Conservation (phyloP, 2,329 filamentous ascomycete species). For the Alternaria dauci region DNA sequence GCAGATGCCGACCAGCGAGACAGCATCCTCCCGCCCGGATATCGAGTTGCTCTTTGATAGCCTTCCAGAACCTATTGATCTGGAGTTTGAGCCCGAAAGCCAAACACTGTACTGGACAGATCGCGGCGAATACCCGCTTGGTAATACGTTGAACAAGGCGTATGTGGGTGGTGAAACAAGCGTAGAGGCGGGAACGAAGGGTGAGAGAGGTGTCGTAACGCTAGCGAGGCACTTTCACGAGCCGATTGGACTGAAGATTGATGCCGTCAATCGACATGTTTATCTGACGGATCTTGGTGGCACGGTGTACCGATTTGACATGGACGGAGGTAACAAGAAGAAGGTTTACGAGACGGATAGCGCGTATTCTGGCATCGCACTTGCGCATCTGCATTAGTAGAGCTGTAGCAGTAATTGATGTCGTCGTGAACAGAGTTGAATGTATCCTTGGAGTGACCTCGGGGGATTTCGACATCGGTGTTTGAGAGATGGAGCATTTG, state of each 20-base stretch:
- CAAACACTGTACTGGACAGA: slow-evolving; percentile 68
- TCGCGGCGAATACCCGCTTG: slow-evolving; percentile 64
- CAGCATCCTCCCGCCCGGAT: slow-evolving; percentile 26
- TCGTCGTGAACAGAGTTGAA: not conserved
- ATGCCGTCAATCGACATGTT: slow-evolving; percentile 9
- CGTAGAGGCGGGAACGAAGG: not conserved
- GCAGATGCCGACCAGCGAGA: slow-evolving; percentile 50
- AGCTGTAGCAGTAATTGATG: not conserved
- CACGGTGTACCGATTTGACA: slow-evolving; percentile 20
- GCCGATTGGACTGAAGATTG: slow-evolving; percentile 32
- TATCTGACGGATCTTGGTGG: slow-evolving; percentile 35
- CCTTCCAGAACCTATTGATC: slow-evolving; percentile 59
- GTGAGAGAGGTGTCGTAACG: slow-evolving; percentile 4
- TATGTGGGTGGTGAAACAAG: not conserved
- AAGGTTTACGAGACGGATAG: slow-evolving; percentile 25
- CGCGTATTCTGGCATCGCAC: slow-evolving; percentile 25
- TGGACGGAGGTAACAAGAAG: slow-evolving; percentile 24
- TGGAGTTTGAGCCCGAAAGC: slow-evolving; percentile 61
- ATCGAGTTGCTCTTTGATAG: slow-evolving; percentile 38
- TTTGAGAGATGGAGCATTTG: not conserved
- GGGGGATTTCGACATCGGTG: not conserved
- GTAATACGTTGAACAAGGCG: slow-evolving; percentile 62
- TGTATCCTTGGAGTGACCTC: not conserved
- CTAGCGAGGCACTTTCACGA: slow-evolving; percentile 34
- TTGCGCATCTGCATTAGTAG: slow-evolving; percentile 11